Percentiles rank a stretch among this genome's conserved stretches.
Conservation (phyloP, 2,329 filamentous ascomycete species). For the Aspergillus jensenii region DNA sequence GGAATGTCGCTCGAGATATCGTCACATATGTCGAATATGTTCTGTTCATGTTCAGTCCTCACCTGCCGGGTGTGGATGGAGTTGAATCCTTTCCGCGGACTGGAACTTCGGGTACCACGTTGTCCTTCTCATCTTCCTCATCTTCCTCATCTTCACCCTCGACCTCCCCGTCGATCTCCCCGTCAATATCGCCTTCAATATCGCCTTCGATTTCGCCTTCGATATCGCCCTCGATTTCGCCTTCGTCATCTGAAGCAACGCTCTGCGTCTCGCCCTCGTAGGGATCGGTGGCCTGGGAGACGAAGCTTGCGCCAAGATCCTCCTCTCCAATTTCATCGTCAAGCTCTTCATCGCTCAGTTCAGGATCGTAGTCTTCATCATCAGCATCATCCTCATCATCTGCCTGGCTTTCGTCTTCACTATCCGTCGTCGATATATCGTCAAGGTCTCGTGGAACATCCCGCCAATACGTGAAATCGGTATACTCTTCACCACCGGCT, state of each 20-base stretch:
- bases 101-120: background rate
- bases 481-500: conserved; percentile 89
- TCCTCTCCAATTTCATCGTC: conserved; percentile 54
- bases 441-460: conserved; percentile 79
- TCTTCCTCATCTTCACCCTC: background rate
- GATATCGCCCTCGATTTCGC: background rate
- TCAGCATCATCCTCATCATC: conserved; percentile 45
- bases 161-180: background rate
- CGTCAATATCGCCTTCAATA: background rate
- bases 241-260: conserved; percentile 23
- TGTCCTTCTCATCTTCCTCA: background rate
- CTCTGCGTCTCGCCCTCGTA: conserved; percentile 49
- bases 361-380: conserved; percentile 52
- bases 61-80: background rate
- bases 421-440: conserved; percentile 84
- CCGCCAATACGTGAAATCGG: conserved; percentile 96
- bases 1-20: conserved; percentile 2
- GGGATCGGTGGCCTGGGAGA: conserved; percentile 30
- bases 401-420: conserved; percentile 49
- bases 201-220: background rate
- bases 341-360: too few relatives aligned
- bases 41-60: background rate
- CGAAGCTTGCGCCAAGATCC: conserved; percentile 39
- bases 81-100: conserved; percentile 1
- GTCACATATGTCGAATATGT: conserved; percentile 9